A percentile compares a stretch with the other conserved stretches of the same genome.
Conservation (phyloP, 257 asterid genomes). For the Capsicum pubescens region DNA sequence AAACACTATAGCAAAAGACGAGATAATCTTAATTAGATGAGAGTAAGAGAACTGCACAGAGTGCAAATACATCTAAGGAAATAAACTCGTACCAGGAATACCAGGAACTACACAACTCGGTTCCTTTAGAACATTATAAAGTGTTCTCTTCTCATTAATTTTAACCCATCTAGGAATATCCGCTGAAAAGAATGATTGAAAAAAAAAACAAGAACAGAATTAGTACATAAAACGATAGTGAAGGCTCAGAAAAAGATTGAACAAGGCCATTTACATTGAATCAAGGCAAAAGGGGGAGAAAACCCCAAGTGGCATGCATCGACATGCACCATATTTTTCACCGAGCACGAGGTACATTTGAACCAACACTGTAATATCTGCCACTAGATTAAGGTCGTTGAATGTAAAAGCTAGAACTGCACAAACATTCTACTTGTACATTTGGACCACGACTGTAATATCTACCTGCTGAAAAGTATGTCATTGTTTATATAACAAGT, state of each 20-base stretch:
- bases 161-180: constrained; percentile 61
- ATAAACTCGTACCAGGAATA: constrained; percentile 71
- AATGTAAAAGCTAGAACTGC: neutral
- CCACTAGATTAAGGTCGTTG: neutral
- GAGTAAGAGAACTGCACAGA: neutral
- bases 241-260: neutral
- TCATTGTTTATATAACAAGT: neutral
- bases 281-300: neutral
- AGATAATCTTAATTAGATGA: constrained; percentile 15
- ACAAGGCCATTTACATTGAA: constrained; percentile 4
- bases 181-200: constrained; percentile 42
- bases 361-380: neutral
- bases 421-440: constrained; percentile 7
- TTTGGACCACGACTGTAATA: neutral
- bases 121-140: constrained; percentile 64
- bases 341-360: neutral
- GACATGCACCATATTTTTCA: neutral
- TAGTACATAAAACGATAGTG: neutral
- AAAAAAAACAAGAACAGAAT: neutral
- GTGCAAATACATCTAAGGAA: constrained; percentile 26
- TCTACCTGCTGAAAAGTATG: neutral
- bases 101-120: constrained; percentile 68
- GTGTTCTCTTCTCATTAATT: constrained; percentile 73
- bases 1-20: constrained; percentile 60
- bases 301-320: neutral